Base-by-base conservation (phyloP, 75 land plant genomes). In the Sequoiadendron giganteum region DNA sequence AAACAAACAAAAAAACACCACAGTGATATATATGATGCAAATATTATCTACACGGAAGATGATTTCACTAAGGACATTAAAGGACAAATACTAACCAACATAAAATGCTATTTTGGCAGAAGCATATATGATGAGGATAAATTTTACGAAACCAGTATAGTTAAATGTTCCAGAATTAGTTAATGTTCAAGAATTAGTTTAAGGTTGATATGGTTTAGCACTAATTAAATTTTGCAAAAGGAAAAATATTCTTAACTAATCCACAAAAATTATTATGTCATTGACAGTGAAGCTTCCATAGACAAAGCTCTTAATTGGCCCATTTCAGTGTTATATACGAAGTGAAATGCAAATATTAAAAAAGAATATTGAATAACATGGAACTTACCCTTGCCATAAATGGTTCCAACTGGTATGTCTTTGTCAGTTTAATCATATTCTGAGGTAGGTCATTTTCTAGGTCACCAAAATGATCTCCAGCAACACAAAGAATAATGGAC, bases 401-500 rank as follows among this genome's bases (percentile, higher is more conserved):
- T 77, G 94, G 87, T 85, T 86, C 88, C 91, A 97, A 89, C 52
- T 94, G 85, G 88, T 95, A 86, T 42, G 89, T 87, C 81, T 86
- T 88, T 34, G 95, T 86, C 47, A 97, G 88, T 88, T 97, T 93
- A 47, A 84, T 52, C 16, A 97, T 89, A 86, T 89, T 92, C 56
- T 49, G 76, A 39, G 97, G 96, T 39, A 94, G 90, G n/a, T 61
- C 86, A 30, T 82, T 30, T 81, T 82, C 84, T 2, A 38, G 47
- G 3, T 65, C 61, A 13, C 80, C 85, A 52, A 76, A 90, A 88
- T 88, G 82, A 84, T 87, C 95, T 89, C 43, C 47, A 32, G 91
- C 91, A 42, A 90, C 47, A 88, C 97, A 97, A 83, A 97, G 92
- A 88, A 97, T 94, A 21, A 97, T 90, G 14, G 92, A 91, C 36